Evolutionary conservation across 129 eudicot genomes (phyloP).

Genomic region (Flaveria sonorensis): DNA sequence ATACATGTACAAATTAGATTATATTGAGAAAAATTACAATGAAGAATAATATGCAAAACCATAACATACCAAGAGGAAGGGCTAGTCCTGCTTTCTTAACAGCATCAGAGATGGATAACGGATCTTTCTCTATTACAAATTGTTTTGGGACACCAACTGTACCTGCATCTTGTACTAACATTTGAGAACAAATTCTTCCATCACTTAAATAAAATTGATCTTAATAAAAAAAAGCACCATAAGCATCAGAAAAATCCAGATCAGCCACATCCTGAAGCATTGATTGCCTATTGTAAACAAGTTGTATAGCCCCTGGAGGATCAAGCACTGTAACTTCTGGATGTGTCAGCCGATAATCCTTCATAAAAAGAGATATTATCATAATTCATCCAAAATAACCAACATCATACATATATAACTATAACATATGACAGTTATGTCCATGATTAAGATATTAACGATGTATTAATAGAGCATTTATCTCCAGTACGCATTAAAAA

Average conservation of each 20-base stretch:
- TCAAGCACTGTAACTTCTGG: conserved; percentile 97
- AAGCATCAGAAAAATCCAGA: conserved; percentile 65
- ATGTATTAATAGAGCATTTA: not conserved
- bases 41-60: not conserved
- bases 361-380: conserved; percentile 17
- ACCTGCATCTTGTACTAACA: conserved; percentile 49
- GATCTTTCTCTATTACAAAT: conserved; percentile 81
- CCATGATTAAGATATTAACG: not conserved
- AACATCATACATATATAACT: not conserved
- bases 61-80: conserved; percentile 77
- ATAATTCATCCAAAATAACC: not conserved
- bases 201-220: not conserved
- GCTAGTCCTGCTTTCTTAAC: conserved; percentile 72
- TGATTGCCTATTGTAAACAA: conserved; percentile 83
- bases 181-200: conserved; percentile 12
- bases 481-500: not conserved
- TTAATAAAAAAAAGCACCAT: conserved; percentile 47
- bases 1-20: not conserved
- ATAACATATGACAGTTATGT: not conserved
- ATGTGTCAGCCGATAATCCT: conserved; percentile 83
- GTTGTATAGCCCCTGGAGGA: conserved; percentile 94
- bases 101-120: conserved; percentile 75
- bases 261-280: conserved; percentile 97
- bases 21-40: conserved; percentile 1
- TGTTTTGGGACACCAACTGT: conserved; percentile 86